These are phyloP conservation scores for Leishmania amazonensis DNA, from an alignment of 208 protist species.

Conservation along the genomic window DNA sequence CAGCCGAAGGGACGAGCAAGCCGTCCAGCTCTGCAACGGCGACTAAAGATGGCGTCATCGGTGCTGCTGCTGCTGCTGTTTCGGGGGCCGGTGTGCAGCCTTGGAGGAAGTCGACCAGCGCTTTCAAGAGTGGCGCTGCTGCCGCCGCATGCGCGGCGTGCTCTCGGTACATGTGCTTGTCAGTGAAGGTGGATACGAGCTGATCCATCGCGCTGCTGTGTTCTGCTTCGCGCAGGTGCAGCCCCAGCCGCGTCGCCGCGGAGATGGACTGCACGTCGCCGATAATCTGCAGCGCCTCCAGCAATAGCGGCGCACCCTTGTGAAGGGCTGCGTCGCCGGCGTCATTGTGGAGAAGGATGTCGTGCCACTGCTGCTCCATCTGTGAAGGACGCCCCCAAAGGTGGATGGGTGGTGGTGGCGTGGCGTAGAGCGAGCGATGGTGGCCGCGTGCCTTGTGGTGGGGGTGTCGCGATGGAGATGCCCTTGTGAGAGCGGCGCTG, in stretches of 20 bases:
- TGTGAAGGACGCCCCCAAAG: background rate
- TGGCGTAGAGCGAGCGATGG: background rate
- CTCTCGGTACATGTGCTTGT: constrained; percentile 26
- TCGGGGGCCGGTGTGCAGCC: background rate
- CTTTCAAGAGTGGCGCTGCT: constrained; percentile 13
- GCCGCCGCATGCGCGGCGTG: constrained; percentile 13
- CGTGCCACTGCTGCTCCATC: constrained; percentile 58
- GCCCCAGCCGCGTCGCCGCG: constrained; percentile 30
- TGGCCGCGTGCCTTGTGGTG: background rate
- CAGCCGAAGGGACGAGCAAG: constrained; percentile 8
- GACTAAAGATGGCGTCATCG: background rate
- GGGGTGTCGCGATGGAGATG: background rate
- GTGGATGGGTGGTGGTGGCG: background rate
- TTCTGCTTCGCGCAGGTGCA: constrained; percentile 27
- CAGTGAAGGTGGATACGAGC: constrained; percentile 20
- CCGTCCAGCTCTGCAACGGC: constrained; percentile 22
- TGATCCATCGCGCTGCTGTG: constrained; percentile 6
- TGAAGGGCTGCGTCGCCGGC: constrained; percentile 59
- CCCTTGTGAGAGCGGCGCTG: background rate
- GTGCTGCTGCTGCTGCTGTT: background rate
- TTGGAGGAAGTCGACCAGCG: constrained; percentile 16
- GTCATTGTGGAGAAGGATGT: constrained; percentile 70
- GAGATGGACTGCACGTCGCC: constrained; percentile 37
- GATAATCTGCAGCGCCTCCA: constrained; percentile 60
- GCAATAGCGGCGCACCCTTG: constrained; percentile 55